These are phyloP conservation scores for Crotalaria pallida DNA, from an alignment of 306 rosid genomes.

Conservation along the genomic window DNA sequence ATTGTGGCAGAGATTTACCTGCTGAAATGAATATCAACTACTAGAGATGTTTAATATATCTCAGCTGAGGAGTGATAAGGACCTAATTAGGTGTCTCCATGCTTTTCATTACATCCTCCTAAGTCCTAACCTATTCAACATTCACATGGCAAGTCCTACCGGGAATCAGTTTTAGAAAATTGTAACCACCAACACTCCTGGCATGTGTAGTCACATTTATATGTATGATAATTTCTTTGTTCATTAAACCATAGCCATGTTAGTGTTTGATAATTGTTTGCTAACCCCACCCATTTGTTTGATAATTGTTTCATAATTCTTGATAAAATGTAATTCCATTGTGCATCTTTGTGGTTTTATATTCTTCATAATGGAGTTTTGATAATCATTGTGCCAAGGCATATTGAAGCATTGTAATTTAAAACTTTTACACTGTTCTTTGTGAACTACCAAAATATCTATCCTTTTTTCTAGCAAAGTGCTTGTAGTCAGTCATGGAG, in stretches of 20 bases:
- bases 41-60: conserved; percentile 14
- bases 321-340: conserved; percentile 21
- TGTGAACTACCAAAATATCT: not conserved
- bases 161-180: conserved; percentile 11
- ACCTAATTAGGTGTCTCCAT: conserved; percentile 18
- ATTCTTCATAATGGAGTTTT: not conserved
- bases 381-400: conserved; percentile 19
- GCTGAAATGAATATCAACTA: conserved; percentile 11
- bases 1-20: conserved; percentile 26
- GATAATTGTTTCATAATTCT: conserved; percentile 32
- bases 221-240: conserved; percentile 16
- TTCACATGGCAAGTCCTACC: conserved; percentile 18
- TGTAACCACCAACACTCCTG: conserved; percentile 14
- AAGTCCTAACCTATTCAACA: conserved; percentile 32
- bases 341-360: conserved; percentile 14
- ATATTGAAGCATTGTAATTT: conserved; percentile 10
- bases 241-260: conserved; percentile 25
- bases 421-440: conserved; percentile 8
- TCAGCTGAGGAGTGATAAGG: conserved; percentile 3
- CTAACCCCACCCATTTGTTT: conserved; percentile 54
- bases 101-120: conserved; percentile 17
- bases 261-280: conserved; percentile 25
- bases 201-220: conserved; percentile 25
- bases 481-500: not conserved
- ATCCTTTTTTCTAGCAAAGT: not conserved